Conservation (phyloP, 2,329 filamentous ascomycete species). For the Aspergillus clavatus region DNA sequence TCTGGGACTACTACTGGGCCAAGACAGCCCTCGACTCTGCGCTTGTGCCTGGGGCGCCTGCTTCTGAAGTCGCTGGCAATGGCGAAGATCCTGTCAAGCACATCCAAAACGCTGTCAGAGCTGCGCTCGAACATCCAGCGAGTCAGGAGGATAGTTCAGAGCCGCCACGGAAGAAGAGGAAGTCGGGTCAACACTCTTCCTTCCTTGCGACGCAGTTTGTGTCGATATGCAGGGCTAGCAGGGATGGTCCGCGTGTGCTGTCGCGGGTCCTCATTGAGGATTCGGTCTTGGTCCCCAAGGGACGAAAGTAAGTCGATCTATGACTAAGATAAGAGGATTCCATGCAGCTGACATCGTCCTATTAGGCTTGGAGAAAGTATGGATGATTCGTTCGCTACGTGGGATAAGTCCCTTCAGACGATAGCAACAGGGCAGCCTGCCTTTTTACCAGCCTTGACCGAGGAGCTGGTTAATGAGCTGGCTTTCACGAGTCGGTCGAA, state of each 20-base stretch:
- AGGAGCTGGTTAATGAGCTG: constrained; percentile 36
- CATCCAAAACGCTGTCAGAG: constrained; percentile 17
- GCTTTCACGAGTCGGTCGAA: constrained; percentile 19
- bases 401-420: constrained; percentile 34
- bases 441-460: constrained; percentile 38
- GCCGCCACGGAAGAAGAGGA: constrained; percentile 27
- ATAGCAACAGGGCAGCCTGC: constrained; percentile 31
- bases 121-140: constrained; percentile 16
- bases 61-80: constrained; percentile 1
- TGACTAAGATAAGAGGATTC: background rate
- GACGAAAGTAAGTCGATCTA: constrained; percentile 25
- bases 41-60: constrained; percentile 3
- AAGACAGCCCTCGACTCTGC: constrained; percentile 38
- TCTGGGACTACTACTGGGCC: constrained; percentile 85
- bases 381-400: constrained; percentile 27
- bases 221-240: constrained; percentile 24
- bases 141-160: constrained; percentile 9
- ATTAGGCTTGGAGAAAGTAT: constrained; percentile 26
- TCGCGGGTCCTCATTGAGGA: constrained; percentile 26
- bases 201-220: constrained; percentile 22
- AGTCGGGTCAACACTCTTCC: constrained; percentile 19
- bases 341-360: background rate
- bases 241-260: constrained; percentile 16
- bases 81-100: constrained; percentile 11
- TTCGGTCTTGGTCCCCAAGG: constrained; percentile 21